Evolutionary conservation across 1,284 basidiomycete genomes (phyloP), one percentile per base, ranked within the genome.

Genomic region (Schizophyllum commune): DNA sequence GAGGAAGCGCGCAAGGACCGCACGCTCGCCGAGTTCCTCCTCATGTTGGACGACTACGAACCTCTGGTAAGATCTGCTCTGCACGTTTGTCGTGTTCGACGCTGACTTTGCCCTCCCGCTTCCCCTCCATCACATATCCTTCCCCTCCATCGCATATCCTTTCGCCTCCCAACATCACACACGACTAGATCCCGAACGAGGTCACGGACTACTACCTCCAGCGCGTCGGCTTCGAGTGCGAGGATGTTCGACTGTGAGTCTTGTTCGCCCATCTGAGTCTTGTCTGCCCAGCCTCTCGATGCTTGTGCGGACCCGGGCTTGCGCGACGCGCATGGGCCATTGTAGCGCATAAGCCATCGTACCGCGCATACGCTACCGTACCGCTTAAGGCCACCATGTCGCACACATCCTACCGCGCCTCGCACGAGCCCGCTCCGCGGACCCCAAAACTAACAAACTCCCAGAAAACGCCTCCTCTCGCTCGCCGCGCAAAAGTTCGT

Each of bases 131-230:
- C 19, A 57, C 34, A 17, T 58, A 32, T 27, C 47, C n/a, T 39
- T 57, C n/a, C 54, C 15, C 52, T 20, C 22, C 22, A 17, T 56
- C 34, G 13, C 22, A 53, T n/a, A n/a, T n/a, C n/a, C n/a, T n/a
- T n/a, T n/a, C n/a, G n/a, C n/a, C n/a, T n/a, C n/a, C n/a, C n/a
- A n/a, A n/a, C n/a, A n/a, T n/a, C n/a, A n/a, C n/a, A n/a, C n/a
- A n/a, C n/a, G n/a, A n/a, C n/a, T n/a, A n/a, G 94, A 95, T 99
- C 67, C 97, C 97, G 1, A 97, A 96, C 72, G 95, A 99, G 73
- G 95, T 99, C 15, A 97, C 96, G 4, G 94, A 98, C 70, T 98
- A 96, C 74, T 99, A 98, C 75, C 84, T 99, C 9, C 95, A 99
- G 74, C 83, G 89, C 63, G 92, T 96, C 20, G 97, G 97, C 0